phyloP scores from a whole-genome alignment of 345 rosid species.

The Linum usitatissimum region DNA sequence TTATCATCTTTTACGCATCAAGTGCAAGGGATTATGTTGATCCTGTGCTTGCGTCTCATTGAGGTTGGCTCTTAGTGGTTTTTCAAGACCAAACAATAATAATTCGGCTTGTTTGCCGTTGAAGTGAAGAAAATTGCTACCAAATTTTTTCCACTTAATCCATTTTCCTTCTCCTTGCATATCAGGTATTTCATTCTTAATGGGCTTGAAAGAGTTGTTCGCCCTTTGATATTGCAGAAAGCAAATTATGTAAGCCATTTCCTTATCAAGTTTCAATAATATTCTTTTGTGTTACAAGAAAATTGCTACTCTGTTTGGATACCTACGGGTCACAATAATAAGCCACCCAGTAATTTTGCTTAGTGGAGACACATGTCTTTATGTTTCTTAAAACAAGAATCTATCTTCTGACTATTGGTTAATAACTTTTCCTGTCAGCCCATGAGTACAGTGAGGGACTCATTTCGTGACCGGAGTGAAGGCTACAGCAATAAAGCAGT shows the following conservation, averaged over 20 bases:
- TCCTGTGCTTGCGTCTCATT: not conserved
- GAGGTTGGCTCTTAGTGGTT: too few species aligned
- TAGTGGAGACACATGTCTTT: not conserved
- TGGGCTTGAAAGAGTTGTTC: constrained; percentile 92
- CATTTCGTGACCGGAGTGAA: constrained; percentile 73
- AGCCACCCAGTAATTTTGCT: not conserved
- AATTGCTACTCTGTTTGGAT: not conserved
- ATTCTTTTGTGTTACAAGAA: not conserved
- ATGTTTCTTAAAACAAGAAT: constrained; percentile 2
- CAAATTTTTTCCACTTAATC: constrained; percentile 6
- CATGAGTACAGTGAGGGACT: constrained; percentile 61
- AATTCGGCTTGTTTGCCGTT: not conserved
- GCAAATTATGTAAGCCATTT: constrained; percentile 69
- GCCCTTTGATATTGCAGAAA: constrained; percentile 73
- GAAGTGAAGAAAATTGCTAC: not conserved
- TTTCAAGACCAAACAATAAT: not conserved
- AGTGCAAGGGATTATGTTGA: not conserved
- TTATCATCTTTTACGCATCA: not conserved
- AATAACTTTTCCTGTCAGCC: constrained; percentile 52
- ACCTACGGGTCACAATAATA: not conserved
- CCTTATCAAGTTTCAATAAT: not conserved
- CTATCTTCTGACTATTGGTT: constrained; percentile 12
- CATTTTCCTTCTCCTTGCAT: constrained; percentile 4
- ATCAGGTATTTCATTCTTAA: constrained; percentile 72
- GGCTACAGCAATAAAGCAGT: constrained; percentile 87